A percentile compares a stretch with the other conserved stretches of the same genome.
Evolutionary conservation across 306 rosid species (phyloP).

Genomic region (Fragaria vesca): DNA sequence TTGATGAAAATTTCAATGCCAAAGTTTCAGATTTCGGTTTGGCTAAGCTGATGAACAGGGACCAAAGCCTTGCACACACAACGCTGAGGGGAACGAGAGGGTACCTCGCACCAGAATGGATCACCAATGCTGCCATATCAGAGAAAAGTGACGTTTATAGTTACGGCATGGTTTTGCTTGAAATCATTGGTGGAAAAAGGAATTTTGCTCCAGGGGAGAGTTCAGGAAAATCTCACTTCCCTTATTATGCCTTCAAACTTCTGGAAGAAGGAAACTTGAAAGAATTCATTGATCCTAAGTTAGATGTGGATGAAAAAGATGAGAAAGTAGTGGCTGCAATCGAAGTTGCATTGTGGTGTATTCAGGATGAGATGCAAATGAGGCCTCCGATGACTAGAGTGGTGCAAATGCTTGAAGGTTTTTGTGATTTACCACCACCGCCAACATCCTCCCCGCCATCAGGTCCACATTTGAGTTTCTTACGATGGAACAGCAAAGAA

Average conservation of each 20-base stretch:
- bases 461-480: conserved; percentile 12
- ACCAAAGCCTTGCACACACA: conserved; percentile 29
- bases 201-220: conserved; percentile 15
- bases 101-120: conserved; percentile 48
- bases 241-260: conserved; percentile 28
- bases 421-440: conserved; percentile 6
- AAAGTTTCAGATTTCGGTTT: conserved; percentile 44
- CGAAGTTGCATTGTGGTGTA: conserved; percentile 37
- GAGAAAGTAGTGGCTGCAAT: conserved; percentile 25
- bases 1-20: conserved; percentile 30
- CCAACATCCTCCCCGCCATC: conserved; percentile 12
- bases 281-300: conserved; percentile 49
- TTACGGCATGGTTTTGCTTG: conserved; percentile 39
- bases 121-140: conserved; percentile 38
- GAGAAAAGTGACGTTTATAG: conserved; percentile 45
- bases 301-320: conserved; percentile 47
- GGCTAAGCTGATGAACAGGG: conserved; percentile 35
- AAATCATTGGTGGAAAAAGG: conserved; percentile 37
- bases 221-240: conserved; percentile 32
- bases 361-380: conserved; percentile 32
- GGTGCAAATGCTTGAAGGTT: conserved; percentile 40
- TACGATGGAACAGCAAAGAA: conserved; percentile 26
- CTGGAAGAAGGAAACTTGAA: conserved; percentile 47
- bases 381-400: conserved; percentile 46
- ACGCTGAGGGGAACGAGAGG: conserved; percentile 44